phyloP scores from a whole-genome alignment of 768 basidiomycete genomes.

The Naganishia antarctica region DNA sequence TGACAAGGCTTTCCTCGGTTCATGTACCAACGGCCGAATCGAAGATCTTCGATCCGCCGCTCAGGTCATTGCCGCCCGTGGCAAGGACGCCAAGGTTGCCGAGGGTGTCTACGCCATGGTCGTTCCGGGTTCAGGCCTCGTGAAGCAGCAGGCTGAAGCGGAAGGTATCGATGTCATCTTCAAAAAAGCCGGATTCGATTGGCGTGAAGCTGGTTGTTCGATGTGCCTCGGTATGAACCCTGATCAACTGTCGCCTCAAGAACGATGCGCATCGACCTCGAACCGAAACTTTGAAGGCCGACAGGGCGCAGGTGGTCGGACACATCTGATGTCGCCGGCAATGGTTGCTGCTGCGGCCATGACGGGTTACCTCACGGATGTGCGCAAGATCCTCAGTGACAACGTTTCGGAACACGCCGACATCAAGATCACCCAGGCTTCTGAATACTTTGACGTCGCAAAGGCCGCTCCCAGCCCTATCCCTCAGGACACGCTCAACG shows the following conservation, averaged over 20 bases:
- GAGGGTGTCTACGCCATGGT: slow-evolving; percentile 77
- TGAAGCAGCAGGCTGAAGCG: slow-evolving; percentile 84
- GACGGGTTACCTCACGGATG: slow-evolving; percentile 77
- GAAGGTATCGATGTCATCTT: slow-evolving; percentile 82
- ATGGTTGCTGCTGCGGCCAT: slow-evolving; percentile 90
- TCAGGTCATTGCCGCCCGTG: slow-evolving; percentile 63
- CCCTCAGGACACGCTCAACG: slow-evolving; percentile 27
- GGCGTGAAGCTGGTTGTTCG: slow-evolving; percentile 91
- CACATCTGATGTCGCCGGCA: slow-evolving; percentile 81
- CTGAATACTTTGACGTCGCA: slow-evolving; percentile 72
- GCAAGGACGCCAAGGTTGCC: slow-evolving; percentile 69
- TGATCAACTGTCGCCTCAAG: slow-evolving; percentile 73
- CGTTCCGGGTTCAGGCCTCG: slow-evolving; percentile 82
- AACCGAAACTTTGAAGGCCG: slow-evolving; percentile 92
- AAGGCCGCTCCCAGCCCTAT: slow-evolving; percentile 54
- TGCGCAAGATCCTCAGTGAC: slow-evolving; percentile 65
- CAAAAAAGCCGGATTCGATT: slow-evolving; percentile 86
- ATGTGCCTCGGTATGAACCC: slow-evolving; percentile 98
- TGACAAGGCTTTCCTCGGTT: slow-evolving; percentile 90
- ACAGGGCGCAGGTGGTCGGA: slow-evolving; percentile 78
- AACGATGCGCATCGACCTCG: slow-evolving; percentile 83
- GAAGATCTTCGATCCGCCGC: slow-evolving; percentile 87
- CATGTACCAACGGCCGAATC: slow-evolving; percentile 90
- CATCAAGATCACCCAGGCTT: slow-evolving; percentile 65
- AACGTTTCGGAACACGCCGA: slow-evolving; percentile 53